Percentiles rank a stretch among this genome's conserved stretches.
Conservation (phyloP, 768 basidiomycete genomes). For the Lactarius evosmus region DNA sequence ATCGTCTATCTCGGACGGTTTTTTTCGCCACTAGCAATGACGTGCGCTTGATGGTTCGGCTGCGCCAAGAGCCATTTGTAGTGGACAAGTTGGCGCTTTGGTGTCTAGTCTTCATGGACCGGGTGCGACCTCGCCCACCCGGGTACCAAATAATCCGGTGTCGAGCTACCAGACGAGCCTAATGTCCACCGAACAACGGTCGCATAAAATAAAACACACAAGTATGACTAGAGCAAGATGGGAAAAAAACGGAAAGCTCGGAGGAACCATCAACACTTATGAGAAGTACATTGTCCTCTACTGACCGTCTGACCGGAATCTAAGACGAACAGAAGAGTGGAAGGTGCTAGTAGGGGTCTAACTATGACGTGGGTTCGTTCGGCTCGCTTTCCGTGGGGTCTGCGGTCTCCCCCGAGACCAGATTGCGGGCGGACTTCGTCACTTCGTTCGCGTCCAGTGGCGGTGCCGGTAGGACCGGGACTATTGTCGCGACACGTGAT, state of each 20-base stretch:
- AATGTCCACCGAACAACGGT: no score
- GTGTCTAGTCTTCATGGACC: no score
- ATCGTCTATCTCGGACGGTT: no score
- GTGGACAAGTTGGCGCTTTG: no score
- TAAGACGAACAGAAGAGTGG: neutral
- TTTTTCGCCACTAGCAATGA: no score
- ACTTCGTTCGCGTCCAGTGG: neutral
- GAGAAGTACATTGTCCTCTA: neutral
- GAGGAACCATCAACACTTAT: neutral
- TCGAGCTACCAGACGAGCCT: no score
- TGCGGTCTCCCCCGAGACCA: neutral
- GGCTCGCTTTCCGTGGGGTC: neutral
- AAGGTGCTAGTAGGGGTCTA: neutral
- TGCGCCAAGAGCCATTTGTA: no score
- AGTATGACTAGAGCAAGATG: neutral
- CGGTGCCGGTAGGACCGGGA: neutral
- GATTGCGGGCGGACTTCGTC: neutral
- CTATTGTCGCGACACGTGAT: neutral
- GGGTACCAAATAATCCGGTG: no score
- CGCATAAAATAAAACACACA: neutral
- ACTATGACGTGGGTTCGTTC: neutral
- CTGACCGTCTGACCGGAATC: neutral
- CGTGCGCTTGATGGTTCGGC: no score
- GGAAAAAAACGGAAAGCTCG: neutral
- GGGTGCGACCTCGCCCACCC: no score